Evolutionary conservation across 1,139 yeast species (phyloP).

Genomic region (Sugiyamaella sp.): DNA sequence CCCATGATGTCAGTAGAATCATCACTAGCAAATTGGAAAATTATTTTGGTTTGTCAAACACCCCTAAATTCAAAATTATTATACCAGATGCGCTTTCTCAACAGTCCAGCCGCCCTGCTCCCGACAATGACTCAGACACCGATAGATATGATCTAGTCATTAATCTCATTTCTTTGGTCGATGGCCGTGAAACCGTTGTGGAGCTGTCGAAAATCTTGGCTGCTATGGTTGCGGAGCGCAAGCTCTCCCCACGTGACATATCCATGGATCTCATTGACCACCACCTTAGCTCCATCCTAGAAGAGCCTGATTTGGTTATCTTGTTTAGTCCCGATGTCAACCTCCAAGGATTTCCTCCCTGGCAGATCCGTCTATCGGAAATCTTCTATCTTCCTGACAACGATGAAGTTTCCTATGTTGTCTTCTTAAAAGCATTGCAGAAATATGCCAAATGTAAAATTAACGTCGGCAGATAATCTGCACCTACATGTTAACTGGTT

Average conservation of each 20-base stretch:
- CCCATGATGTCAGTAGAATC: constrained; percentile 59
- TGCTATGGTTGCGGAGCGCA: constrained; percentile 63
- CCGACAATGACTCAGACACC: constrained; percentile 53
- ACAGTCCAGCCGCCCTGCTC: constrained; percentile 51
- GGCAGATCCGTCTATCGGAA: constrained; percentile 92
- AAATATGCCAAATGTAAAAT: constrained; percentile 79
- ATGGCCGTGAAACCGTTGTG: constrained; percentile 89
- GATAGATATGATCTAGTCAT: constrained; percentile 52
- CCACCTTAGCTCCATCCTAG: constrained; percentile 77
- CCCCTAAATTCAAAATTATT: constrained; percentile 55
- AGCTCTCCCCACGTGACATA: constrained; percentile 67
- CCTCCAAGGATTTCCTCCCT: constrained; percentile 95
- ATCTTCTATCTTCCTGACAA: constrained; percentile 91
- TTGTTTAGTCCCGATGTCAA: constrained; percentile 85
- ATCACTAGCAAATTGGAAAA: constrained; percentile 62
- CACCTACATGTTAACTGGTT: neutral
- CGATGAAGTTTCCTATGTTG: constrained; percentile 80
- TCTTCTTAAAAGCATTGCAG: constrained; percentile 81
- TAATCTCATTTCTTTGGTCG: constrained; percentile 68
- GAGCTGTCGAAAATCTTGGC: constrained; percentile 88
- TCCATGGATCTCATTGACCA: constrained; percentile 73
- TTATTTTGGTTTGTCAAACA: constrained; percentile 73
- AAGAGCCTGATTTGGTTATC: constrained; percentile 86
- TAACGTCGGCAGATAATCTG: constrained; percentile 71
- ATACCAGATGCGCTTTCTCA: constrained; percentile 29